These are phyloP conservation scores for Zygotorulaspora chibaensis DNA, from an alignment of 805 yeast genomes.

Conservation along the genomic window DNA sequence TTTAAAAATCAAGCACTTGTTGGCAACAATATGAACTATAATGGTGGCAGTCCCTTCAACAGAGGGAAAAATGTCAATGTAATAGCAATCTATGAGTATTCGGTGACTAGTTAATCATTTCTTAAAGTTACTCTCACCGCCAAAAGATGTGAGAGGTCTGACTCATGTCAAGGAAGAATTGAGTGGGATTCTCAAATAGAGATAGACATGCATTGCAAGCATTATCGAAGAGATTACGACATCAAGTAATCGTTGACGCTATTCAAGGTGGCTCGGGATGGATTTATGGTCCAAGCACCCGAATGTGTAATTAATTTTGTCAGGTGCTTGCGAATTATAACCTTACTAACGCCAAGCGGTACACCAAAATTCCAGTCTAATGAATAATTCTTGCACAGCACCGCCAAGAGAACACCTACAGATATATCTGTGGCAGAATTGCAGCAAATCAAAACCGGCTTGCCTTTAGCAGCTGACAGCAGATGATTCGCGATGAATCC, in stretches of 20 bases:
- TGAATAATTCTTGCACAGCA: constrained; percentile 46
- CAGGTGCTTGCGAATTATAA: constrained; percentile 51
- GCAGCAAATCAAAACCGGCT: constrained; percentile 48
- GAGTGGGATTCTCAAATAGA: too few relatives aligned
- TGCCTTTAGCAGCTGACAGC: constrained; percentile 1
- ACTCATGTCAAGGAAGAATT: too few relatives aligned
- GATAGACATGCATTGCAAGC: too few relatives aligned
- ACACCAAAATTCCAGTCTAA: constrained; percentile 37
- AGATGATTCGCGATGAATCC: constrained; percentile 22
- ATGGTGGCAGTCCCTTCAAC: background rate
- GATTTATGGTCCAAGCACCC: constrained; percentile 52
- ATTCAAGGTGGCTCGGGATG: constrained; percentile 73
- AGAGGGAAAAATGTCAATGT: too few relatives aligned
- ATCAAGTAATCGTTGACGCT: constrained; percentile 59
- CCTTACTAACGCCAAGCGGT: constrained; percentile 40
- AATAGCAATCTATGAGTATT: too few relatives aligned
- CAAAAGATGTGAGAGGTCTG: too few relatives aligned
- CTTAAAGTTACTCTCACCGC: too few relatives aligned
- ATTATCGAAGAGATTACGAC: constrained; percentile 27
- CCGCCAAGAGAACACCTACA: constrained; percentile 51
- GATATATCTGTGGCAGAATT: constrained; percentile 65
- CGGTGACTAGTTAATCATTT: too few relatives aligned
- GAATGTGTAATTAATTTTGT: constrained; percentile 42
- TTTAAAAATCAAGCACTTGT: too few relatives aligned
- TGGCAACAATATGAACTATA: background rate